These are phyloP conservation scores for Kluyveromyces siamensis DNA, from an alignment of 805 yeast genomes.

Conservation along the genomic window DNA sequence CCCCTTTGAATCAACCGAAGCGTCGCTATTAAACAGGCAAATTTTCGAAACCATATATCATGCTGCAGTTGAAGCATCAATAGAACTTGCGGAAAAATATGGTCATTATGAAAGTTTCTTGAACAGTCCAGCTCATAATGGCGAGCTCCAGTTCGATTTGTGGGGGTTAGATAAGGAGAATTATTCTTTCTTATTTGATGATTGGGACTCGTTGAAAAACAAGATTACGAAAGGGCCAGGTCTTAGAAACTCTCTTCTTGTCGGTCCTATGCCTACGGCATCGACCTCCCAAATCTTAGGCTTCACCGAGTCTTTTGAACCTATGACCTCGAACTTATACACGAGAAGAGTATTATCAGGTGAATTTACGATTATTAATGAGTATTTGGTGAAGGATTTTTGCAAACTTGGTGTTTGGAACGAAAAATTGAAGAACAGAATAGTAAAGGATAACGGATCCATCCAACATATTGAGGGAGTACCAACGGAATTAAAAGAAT, in stretches of 20 bases:
- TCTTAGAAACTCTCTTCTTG: constrained; percentile 73
- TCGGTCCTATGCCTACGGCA: constrained; percentile 97
- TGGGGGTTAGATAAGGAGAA: constrained; percentile 48
- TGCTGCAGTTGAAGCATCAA: constrained; percentile 80
- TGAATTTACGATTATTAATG: constrained; percentile 85
- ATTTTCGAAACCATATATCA: constrained; percentile 95
- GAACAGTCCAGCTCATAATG: constrained; percentile 87
- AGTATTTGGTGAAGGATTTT: constrained; percentile 71
- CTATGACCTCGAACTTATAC: constrained; percentile 84
- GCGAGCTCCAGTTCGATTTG: constrained; percentile 73
- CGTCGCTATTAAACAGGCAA: constrained; percentile 64
- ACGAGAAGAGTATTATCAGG: constrained; percentile 86
- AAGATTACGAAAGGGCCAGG: constrained; percentile 53
- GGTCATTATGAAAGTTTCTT: constrained; percentile 66
- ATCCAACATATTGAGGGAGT: constrained; percentile 62
- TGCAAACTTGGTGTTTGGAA: constrained; percentile 77
- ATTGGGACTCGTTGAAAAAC: constrained; percentile 66
- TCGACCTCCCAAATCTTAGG: constrained; percentile 94
- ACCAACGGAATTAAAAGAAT: constrained; percentile 59
- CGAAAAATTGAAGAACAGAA: constrained; percentile 62
- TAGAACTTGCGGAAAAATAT: constrained; percentile 58
- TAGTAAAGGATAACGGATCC: constrained; percentile 73
- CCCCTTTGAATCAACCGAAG: constrained; percentile 85
- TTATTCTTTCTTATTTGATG: constrained; percentile 48
- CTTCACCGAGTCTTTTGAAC: constrained; percentile 90